Conservation (phyloP, 164 flowering plant genomes). For the Nelumbo lutea region DNA sequence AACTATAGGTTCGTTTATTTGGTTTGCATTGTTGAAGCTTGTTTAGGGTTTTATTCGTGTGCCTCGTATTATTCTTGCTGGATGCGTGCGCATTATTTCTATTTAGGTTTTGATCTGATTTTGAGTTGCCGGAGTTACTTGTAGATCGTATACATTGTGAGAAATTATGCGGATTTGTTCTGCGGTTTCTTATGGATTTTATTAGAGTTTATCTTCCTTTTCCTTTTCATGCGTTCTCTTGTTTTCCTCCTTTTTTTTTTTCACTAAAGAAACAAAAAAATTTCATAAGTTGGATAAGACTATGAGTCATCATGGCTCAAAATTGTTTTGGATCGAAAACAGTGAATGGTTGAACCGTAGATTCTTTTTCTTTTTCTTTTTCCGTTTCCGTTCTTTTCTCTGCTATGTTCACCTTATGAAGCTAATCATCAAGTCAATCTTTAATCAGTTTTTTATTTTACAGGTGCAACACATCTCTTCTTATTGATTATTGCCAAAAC, state of each 20-base stretch:
- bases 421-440: slow-evolving; percentile 2
- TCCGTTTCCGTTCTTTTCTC: too few relatives aligned
- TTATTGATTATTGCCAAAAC: slow-evolving; percentile 57
- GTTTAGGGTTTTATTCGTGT: not conserved
- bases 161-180: not conserved
- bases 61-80: not conserved
- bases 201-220: not conserved
- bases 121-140: not conserved
- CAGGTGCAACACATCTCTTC: slow-evolving; percentile 97
- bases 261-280: too few relatives aligned
- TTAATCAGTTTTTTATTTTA: slow-evolving; percentile 5
- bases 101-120: not conserved
- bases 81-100: not conserved
- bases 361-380: not conserved
- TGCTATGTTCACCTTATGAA: not conserved
- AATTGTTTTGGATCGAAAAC: not conserved
- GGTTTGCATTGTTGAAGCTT: not conserved
- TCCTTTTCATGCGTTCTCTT: too few relatives aligned
- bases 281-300: not conserved
- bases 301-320: not conserved
- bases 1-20: slow-evolving; percentile 60
- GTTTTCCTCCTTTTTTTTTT: too few relatives aligned
- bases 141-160: too few relatives aligned
- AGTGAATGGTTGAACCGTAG: not conserved
- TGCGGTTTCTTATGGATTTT: not conserved